Percentiles rank a stretch among this genome's conserved stretches.
These are phyloP conservation scores for Actinomortierella ambigua DNA, from an alignment of 371 early-diverging fungal genomes.

Conservation along the genomic window DNA sequence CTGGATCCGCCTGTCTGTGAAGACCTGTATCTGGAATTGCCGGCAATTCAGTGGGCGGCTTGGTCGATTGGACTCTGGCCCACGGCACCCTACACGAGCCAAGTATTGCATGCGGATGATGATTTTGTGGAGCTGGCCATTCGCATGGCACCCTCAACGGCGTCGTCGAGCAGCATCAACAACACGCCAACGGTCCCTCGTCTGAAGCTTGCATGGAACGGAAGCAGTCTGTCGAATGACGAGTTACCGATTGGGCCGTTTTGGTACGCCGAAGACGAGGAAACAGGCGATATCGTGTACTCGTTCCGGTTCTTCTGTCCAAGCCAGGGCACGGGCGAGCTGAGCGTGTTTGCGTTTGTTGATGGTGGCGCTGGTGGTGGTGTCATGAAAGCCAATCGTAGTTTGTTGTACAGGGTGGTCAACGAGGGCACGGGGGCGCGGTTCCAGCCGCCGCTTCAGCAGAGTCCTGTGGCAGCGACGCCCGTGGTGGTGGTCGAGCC, in stretches of 20 bases:
- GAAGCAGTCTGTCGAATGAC: neutral
- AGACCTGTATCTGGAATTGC: slow-evolving; percentile 15
- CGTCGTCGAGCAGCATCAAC: neutral
- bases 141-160: slow-evolving; percentile 7
- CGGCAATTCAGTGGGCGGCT: neutral
- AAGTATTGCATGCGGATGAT: slow-evolving; percentile 15
- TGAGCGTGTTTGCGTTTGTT: slow-evolving; percentile 2
- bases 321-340: slow-evolving; percentile 11
- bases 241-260: neutral
- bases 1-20: slow-evolving; percentile 28
- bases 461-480: neutral
- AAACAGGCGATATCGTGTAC: slow-evolving; percentile 10
- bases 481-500: slow-evolving; percentile 20
- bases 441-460: slow-evolving; percentile 8
- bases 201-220: neutral
- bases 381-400: neutral
- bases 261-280: slow-evolving; percentile 15
- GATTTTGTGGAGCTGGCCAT: slow-evolving; percentile 25
- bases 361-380: neutral
- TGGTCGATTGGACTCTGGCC: slow-evolving; percentile 20
- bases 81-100: neutral
- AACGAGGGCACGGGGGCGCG: slow-evolving; percentile 24
- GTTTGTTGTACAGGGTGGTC: slow-evolving; percentile 16
- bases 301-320: slow-evolving; percentile 23
- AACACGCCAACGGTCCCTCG: neutral